Evolutionary conservation across 228 moss, liverwort and hornwort species (phyloP).

Genomic region (Sphagnum magellanicum): DNA sequence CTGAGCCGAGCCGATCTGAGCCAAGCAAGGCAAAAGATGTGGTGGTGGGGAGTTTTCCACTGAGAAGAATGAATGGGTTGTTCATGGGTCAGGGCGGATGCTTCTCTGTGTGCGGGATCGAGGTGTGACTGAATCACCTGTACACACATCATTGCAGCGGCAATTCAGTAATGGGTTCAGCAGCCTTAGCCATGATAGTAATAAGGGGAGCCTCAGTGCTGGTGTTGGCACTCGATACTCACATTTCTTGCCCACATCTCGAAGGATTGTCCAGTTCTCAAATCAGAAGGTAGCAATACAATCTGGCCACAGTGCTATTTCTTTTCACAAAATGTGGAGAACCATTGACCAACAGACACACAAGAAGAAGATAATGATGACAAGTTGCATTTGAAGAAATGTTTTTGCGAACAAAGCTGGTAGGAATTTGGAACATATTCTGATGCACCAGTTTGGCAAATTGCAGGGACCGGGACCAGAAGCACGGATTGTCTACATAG

Average conservation of each 20-base stretch:
- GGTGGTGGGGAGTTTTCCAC: neutral
- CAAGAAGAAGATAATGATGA: too few relatives aligned
- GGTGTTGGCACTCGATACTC: conserved; percentile 34
- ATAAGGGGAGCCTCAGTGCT: conserved; percentile 11
- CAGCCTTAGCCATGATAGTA: conserved; percentile 5
- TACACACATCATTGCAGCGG: conserved; percentile 52
- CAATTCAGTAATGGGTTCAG: conserved; percentile 43
- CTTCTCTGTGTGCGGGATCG: conserved; percentile 45
- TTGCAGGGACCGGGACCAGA: conserved; percentile 38
- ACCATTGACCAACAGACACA: too few relatives aligned
- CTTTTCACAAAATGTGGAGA: too few relatives aligned
- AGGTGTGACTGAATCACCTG: conserved; percentile 20
- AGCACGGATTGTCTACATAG: conserved; percentile 48
- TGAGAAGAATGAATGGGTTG: conserved; percentile 7
- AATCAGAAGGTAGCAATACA: conserved; percentile 32
- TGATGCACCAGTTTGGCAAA: too few relatives aligned
- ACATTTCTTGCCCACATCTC: conserved; percentile 51
- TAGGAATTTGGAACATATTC: too few relatives aligned
- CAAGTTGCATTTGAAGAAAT: too few relatives aligned
- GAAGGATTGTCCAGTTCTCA: conserved; percentile 51
- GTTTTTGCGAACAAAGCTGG: too few relatives aligned
- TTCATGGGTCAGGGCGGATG: conserved; percentile 36
- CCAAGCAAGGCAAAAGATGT: neutral
- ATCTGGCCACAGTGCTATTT: too few relatives aligned
- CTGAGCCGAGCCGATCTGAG: neutral